Evolutionary conservation across 2,329 filamentous ascomycete genomes (phyloP), one percentile per base, ranked within the genome.

Genomic region (Xylariales sp.): DNA sequence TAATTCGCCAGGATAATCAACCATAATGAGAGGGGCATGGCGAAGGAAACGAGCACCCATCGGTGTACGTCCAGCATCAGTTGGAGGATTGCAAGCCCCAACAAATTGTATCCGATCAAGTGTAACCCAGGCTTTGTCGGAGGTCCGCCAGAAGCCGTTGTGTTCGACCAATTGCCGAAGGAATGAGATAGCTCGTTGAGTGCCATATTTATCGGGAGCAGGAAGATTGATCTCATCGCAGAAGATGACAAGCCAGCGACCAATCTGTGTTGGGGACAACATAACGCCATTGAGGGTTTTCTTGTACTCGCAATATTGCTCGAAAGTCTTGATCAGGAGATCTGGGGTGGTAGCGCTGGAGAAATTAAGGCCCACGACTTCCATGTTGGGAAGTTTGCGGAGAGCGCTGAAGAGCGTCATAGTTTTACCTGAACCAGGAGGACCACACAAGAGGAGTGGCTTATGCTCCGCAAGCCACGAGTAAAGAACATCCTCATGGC

Each of bases 211-310:
- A 82, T 99, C 96, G 3, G 96, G 96, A 4, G 96, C 95, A 6
- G 96, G 96, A 84, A 99, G 86, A 81, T 99, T 99, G 83, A 99
- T 99, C 80, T 99, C 96, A 78, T 99, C 96, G 76, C 96, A 99
- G 86, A 99, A 99, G 70, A 99, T 89, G 53, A 99, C 95, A 45
- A 99, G 87, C 96, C 96, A 99, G 73, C 95, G 91, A 28, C 96
- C 96, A 74, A 99, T 97, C 79, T 99, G 97, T 6, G 92, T 97
- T 0, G 96, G 96, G 30, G 95, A 97, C 72, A 99, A 91, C 75
- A 97, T 92, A 23, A 98, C 94, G 49, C 96, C 96, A 77, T 96
- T 98, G 55, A 98, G 84, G 0, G 96, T 98, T 87, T 99, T 99
- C 84, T 95, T 97, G 83, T 99, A 99, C 81, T 99, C 96, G 81